phyloP scores from a whole-genome alignment of 768 basidiomycete genomes.

The Boletus rex-veris region DNA sequence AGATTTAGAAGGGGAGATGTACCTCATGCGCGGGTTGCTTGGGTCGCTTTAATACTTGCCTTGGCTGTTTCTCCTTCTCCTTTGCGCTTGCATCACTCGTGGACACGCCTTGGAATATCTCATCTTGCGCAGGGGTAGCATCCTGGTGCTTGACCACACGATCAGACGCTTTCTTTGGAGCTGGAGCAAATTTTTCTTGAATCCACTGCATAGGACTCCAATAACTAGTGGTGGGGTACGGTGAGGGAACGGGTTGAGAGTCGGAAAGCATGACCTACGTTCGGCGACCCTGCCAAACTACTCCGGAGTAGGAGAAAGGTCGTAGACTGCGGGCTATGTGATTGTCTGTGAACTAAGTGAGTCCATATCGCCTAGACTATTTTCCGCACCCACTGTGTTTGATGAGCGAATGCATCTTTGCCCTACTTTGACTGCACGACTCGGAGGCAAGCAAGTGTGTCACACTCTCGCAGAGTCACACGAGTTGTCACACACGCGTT shows the following conservation, averaged over 20 bases:
- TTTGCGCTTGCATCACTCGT: conserved; percentile 16
- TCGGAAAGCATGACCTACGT: conserved; percentile 35
- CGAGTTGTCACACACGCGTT: conserved; percentile 14
- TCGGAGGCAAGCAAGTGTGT: conserved; percentile 5
- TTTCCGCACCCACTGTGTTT: conserved; percentile 22
- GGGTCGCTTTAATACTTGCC: conserved; percentile 7
- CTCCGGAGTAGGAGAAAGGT: conserved; percentile 13
- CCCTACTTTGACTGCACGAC: neutral
- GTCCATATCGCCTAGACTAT: neutral
- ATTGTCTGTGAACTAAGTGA: conserved; percentile 11
- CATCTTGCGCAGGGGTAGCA: conserved; percentile 24
- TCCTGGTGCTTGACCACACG: conserved; percentile 41
- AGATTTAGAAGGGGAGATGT: neutral
- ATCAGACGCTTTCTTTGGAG: conserved; percentile 40
- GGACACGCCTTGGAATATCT: conserved; percentile 44
- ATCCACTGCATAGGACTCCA: conserved; percentile 64
- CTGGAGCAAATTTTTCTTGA: conserved; percentile 52
- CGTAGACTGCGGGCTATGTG: conserved; percentile 11
- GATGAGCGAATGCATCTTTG: conserved; percentile 27
- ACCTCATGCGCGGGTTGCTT: conserved; percentile 32
- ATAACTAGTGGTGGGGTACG: conserved; percentile 37
- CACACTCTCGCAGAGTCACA: conserved; percentile 17
- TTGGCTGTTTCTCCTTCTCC: conserved; percentile 18
- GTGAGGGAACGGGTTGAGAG: neutral
- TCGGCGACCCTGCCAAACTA: conserved; percentile 40